phyloP scores from a whole-genome alignment of 345 rosid species.

The Linum usitatissimum region DNA sequence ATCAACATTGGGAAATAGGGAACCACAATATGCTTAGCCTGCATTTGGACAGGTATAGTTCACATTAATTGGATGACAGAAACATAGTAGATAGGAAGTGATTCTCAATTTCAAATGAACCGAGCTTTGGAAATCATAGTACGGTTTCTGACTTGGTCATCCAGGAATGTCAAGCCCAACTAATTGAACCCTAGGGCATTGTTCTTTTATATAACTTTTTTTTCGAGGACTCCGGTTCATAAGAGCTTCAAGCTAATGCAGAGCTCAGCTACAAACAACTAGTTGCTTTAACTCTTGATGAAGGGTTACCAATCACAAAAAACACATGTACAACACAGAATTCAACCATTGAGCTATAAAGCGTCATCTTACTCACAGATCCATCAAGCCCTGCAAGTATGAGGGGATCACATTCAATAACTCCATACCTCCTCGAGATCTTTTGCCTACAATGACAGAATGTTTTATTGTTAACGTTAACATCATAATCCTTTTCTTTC shows the following conservation, averaged over 20 bases:
- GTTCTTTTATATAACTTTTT: no score
- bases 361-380: slow-evolving; percentile 51
- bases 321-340: neutral
- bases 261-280: neutral
- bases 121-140: no score
- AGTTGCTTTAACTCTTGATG: neutral
- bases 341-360: neutral
- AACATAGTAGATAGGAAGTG: slow-evolving; percentile 4
- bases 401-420: slow-evolving; percentile 76
- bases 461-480: no score
- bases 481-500: no score
- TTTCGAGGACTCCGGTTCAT: neutral
- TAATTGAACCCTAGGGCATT: neutral
- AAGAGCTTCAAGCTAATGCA: neutral
- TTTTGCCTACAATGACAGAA: slow-evolving; percentile 42
- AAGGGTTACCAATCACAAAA: neutral
- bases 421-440: slow-evolving; percentile 58
- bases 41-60: slow-evolving; percentile 24
- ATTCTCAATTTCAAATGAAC: neutral
- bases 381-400: slow-evolving; percentile 61
- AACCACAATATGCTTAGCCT: slow-evolving; percentile 86
- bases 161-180: neutral
- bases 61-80: slow-evolving; percentile 3
- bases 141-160: neutral
- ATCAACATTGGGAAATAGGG: slow-evolving; percentile 95